phyloP scores from a whole-genome alignment of 129 eudicot species.

The Flaveria trinervia region DNA sequence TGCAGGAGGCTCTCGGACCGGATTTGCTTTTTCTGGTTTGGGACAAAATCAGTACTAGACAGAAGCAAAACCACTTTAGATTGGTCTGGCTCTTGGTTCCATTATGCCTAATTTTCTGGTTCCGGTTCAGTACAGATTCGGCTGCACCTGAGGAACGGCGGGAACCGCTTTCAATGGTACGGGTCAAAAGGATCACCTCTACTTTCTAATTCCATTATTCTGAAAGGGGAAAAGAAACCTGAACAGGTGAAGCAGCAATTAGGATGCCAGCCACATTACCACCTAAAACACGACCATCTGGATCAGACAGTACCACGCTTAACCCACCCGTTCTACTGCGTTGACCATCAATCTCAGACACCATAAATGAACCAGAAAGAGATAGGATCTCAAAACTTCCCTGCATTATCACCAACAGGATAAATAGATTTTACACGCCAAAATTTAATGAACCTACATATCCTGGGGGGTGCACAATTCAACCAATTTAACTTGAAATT shows the following conservation, averaged over 20 bases:
- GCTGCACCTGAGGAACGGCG: neutral
- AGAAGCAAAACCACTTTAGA: neutral
- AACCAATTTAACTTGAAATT: neutral
- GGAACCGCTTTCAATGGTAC: neutral
- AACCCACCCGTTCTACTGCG: constrained; percentile 50
- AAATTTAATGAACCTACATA: constrained; percentile 12
- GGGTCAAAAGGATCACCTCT: neutral
- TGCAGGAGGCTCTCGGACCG: no score
- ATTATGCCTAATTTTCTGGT: neutral
- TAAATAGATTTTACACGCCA: constrained; percentile 33
- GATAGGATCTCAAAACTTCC: constrained; percentile 62
- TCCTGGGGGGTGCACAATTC: neutral
- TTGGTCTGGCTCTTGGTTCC: neutral
- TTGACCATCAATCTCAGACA: constrained; percentile 43
- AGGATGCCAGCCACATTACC: constrained; percentile 78
- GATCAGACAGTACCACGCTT: constrained; percentile 62
- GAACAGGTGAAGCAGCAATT: constrained; percentile 66
- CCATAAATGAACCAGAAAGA: constrained; percentile 59
- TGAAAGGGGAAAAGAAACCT: constrained; percentile 30
- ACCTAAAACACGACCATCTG: constrained; percentile 71
- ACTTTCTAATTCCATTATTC: neutral
- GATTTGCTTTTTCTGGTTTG: no score
- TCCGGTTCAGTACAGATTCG: neutral
- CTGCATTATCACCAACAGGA: constrained; percentile 28
- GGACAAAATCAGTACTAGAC: neutral